Evolutionary conservation across 495 filamentous ascomycete species (phyloP).

Genomic region (Lepraria neglecta): DNA sequence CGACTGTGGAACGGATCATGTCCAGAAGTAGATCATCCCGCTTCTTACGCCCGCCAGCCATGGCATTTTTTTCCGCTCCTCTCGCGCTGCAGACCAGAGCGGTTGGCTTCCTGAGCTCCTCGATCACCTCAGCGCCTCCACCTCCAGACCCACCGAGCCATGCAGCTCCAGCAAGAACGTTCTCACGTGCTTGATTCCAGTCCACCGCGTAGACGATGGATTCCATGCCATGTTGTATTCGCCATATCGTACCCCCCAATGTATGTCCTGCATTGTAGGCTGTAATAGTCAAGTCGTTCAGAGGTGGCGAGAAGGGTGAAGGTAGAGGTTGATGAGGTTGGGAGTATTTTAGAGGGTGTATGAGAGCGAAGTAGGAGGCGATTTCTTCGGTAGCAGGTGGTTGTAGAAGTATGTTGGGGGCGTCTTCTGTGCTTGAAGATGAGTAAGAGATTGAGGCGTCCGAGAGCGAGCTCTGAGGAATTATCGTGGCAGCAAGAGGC

Average conservation of each 20-base stretch:
- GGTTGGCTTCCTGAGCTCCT: constrained; percentile 86
- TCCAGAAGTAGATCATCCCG: constrained; percentile 79
- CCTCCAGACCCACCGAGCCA: constrained; percentile 81
- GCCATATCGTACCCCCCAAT: constrained; percentile 96
- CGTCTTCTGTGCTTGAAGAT: constrained; percentile 23
- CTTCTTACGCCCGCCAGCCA: constrained; percentile 65
- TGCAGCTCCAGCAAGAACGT: constrained; percentile 84
- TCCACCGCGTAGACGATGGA: constrained; percentile 96
- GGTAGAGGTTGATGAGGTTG: constrained; percentile 84
- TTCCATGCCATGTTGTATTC: constrained; percentile 94
- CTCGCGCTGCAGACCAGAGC: constrained; percentile 85
- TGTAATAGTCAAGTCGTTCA: constrained; percentile 90
- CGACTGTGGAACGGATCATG: constrained; percentile 68
- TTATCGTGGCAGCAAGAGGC: constrained; percentile 74
- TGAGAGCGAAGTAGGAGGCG: constrained; percentile 82
- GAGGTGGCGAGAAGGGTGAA: constrained; percentile 78
- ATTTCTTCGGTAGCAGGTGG: constrained; percentile 83
- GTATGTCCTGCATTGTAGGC: constrained; percentile 96
- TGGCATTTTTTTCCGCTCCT: constrained; percentile 65
- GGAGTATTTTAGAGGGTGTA: constrained; percentile 92
- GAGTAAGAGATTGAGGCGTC: constrained; percentile 52
- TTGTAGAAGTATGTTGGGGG: constrained; percentile 63
- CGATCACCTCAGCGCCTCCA: constrained; percentile 83
- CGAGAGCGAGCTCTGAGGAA: constrained; percentile 60
- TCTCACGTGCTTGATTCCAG: constrained; percentile 93